Conservation (phyloP, 441 rosid species). For the Pelargonium cotyledonis region DNA sequence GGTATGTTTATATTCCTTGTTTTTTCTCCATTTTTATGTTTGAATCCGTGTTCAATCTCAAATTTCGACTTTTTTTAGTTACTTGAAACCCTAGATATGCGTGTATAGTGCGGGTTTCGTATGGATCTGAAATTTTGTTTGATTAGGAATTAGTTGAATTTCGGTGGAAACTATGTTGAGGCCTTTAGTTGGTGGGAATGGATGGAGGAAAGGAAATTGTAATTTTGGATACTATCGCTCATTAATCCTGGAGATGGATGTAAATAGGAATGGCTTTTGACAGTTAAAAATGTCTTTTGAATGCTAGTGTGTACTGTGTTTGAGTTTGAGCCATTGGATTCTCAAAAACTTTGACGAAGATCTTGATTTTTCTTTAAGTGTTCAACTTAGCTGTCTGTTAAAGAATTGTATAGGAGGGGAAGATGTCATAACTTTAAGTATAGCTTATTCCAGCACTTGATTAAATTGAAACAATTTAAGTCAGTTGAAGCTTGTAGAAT, state of each 20-base stretch:
- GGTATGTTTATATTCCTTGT: slow-evolving; percentile 2
- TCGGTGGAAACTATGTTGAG: not conserved
- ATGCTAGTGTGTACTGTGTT: not conserved
- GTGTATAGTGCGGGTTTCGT: not conserved
- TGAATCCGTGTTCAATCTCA: not conserved
- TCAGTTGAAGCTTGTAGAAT: not conserved
- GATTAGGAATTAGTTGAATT: not conserved
- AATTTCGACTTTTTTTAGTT: not conserved
- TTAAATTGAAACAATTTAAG: not conserved
- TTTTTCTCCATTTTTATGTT: not conserved
- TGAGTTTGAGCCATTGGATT: slow-evolving; percentile 4
- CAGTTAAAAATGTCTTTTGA: not conserved
- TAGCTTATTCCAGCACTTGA: not conserved
- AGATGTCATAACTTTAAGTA: not conserved
- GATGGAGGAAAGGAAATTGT: not conserved
- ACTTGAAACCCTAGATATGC: too few species aligned
- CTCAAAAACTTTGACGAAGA: not conserved
- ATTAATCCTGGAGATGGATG: not conserved
- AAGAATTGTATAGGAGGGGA: not conserved
- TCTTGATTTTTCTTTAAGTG: not conserved
- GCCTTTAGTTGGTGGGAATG: not conserved
- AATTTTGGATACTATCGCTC: not conserved
- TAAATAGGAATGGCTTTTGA: not conserved
- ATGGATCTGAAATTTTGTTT: not conserved
- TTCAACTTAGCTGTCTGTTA: not conserved